Percentiles rank a stretch among this genome's conserved stretches.
These are phyloP conservation scores for Hymenoscyphus fraxineus DNA, from an alignment of 2,329 filamentous ascomycete species.

Conservation along the genomic window DNA sequence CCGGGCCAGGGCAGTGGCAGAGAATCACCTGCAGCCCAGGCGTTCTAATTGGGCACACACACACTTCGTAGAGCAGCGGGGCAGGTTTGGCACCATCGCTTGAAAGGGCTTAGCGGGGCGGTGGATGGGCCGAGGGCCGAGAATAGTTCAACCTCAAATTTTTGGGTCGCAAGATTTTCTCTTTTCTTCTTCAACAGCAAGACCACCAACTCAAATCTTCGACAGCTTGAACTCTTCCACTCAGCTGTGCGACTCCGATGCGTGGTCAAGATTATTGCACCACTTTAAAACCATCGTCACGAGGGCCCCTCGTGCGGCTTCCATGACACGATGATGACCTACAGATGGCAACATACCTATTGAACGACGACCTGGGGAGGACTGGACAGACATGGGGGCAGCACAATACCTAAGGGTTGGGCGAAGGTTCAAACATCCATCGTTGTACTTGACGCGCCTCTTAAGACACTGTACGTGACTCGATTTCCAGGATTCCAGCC, in stretches of 20 bases:
- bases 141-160: slow-evolving; percentile 22
- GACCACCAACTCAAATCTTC: slow-evolving; percentile 76
- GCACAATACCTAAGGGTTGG: background rate
- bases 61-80: slow-evolving; percentile 9
- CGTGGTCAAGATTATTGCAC: slow-evolving; percentile 64
- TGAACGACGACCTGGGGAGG: background rate
- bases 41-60: background rate
- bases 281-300: slow-evolving; percentile 81
- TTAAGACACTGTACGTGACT: slow-evolving; percentile 16
- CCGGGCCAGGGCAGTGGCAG: too few species aligned
- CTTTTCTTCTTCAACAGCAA: slow-evolving; percentile 45
- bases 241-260: slow-evolving; percentile 67
- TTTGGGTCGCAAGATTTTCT: slow-evolving; percentile 21
- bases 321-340: slow-evolving; percentile 69
- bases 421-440: background rate
- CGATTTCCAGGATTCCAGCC: background rate
- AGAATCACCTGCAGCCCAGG: background rate
- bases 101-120: slow-evolving; percentile 32
- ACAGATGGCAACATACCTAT: slow-evolving; percentile 52
- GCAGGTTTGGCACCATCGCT: background rate
- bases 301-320: slow-evolving; percentile 58
- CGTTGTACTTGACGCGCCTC: background rate
- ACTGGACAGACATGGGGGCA: background rate
- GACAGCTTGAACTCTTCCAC: slow-evolving; percentile 54
- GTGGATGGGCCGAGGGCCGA: slow-evolving; percentile 7